These are phyloP conservation scores for Russula griseocarnosa DNA, from an alignment of 768 basidiomycete genomes.

Conservation along the genomic window DNA sequence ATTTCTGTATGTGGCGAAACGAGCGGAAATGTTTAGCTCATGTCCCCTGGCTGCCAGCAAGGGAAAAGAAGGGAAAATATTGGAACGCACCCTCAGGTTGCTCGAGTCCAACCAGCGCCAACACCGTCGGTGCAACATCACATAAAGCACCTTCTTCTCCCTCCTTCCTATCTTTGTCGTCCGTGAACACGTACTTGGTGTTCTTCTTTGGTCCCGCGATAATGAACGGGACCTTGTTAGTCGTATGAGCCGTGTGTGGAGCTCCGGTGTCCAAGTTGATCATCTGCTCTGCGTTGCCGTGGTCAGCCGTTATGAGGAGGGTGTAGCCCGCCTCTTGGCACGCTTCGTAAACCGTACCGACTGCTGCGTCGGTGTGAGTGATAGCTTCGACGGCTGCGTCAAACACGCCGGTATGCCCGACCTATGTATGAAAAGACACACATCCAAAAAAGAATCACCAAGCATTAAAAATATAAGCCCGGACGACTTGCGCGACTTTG, in stretches of 20 bases:
- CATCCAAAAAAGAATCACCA: not conserved
- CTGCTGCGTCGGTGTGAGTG: constrained; percentile 82
- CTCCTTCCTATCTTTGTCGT: constrained; percentile 47
- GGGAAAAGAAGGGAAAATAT: constrained; percentile 1
- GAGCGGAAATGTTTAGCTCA: not conserved
- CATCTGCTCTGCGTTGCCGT: constrained; percentile 97
- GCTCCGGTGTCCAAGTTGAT: constrained; percentile 74
- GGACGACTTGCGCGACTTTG: constrained; percentile 85
- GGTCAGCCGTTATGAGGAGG: constrained; percentile 85
- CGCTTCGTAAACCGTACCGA: constrained; percentile 81
- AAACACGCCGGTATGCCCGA: constrained; percentile 89
- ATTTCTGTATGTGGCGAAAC: constrained; percentile 36
- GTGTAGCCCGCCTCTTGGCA: constrained; percentile 84
- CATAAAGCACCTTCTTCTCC: constrained; percentile 73
- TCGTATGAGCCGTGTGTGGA: constrained; percentile 90
- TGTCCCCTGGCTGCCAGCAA: too few species aligned
- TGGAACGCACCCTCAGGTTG: constrained; percentile 59
- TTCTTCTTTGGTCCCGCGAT: constrained; percentile 53
- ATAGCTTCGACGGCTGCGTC: constrained; percentile 91
- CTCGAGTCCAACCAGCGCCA: constrained; percentile 70
- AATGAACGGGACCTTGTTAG: constrained; percentile 88
- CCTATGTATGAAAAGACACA: constrained; percentile 42
- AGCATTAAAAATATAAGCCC: constrained; percentile 31
- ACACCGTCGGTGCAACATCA: constrained; percentile 86
- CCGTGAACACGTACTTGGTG: constrained; percentile 44